Conservation (phyloP, 129 eudicot species). For the Cynara cardunculus region DNA sequence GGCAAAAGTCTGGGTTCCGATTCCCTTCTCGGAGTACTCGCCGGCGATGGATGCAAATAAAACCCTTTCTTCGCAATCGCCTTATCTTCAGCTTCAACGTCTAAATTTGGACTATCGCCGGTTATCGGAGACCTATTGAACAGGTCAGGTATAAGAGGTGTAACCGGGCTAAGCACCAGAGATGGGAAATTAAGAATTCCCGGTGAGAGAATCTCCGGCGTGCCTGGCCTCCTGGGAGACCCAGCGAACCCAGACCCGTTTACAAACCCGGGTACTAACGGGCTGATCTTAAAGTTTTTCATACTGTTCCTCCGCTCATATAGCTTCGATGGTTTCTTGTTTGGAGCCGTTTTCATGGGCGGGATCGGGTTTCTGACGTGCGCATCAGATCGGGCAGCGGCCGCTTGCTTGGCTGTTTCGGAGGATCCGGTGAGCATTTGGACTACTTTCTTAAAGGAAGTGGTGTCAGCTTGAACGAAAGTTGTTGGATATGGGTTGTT, state of each 20-base stretch:
- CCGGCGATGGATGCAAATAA: constrained; percentile 83
- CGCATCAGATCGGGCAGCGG: constrained; percentile 43
- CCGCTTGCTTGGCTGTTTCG: constrained; percentile 53
- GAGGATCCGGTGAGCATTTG: constrained; percentile 97
- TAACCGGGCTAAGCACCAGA: constrained; percentile 75
- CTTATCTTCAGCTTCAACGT: constrained; percentile 58
- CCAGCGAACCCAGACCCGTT: constrained; percentile 34
- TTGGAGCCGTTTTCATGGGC: constrained; percentile 48
- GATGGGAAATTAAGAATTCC: constrained; percentile 78
- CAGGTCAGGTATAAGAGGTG: constrained; percentile 91
- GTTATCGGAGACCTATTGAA: constrained; percentile 53
- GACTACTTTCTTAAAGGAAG: constrained; percentile 91
- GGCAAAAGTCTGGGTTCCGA: constrained; percentile 86
- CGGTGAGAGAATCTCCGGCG: constrained; percentile 73
- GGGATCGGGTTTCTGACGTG: constrained; percentile 53
- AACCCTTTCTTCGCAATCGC: constrained; percentile 77
- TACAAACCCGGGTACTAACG: constrained; percentile 46
- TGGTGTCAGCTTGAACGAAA: constrained; percentile 91
- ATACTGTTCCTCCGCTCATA: constrained; percentile 71
- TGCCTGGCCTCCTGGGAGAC: constrained; percentile 48
- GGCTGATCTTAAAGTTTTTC: constrained; percentile 67
- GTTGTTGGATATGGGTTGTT: constrained; percentile 91
- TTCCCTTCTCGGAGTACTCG: constrained; percentile 63
- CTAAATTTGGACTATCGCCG: constrained; percentile 18
- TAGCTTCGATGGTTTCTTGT: constrained; percentile 61